Base-by-base conservation (phyloP, 2,329 filamentous ascomycete genomes). In the Xylaria sp. region DNA sequence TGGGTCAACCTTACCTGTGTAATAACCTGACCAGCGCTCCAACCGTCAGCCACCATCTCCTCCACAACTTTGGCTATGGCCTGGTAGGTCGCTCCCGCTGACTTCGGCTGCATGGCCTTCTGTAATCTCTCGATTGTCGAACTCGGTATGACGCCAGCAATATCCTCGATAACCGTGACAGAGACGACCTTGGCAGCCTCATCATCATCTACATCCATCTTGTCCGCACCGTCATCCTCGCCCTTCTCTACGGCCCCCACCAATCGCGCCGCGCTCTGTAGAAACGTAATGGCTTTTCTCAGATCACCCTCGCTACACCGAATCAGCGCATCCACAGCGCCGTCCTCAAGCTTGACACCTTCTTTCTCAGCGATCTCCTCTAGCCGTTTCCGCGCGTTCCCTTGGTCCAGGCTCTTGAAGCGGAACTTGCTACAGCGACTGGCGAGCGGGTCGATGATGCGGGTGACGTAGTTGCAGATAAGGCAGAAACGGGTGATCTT, bases 401-500 rank as follows among this genome's bases (percentile, higher is more conserved):
- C 89, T 76, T 94, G 92, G 79, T 98, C 95, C 72, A 99, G 84
- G 72, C 92, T 93, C 88, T 99, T 99, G 88, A 99, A 99, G 39
- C 96, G 88, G 80, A 99, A 99, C 82, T 99, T 99, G 81, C 91
- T 94, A 84, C 96, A 99, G 75, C 96, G 88, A 80, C 90, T 94
- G 1, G 96, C 96, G 25, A 99, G 84, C 7, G 96, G 97, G 79
- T 99, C 96, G 77, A 99, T 99, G 79, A 99, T 99, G 68, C 96
- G 87, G 3, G 96, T 98, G 55, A 99, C 96, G 77, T 99, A 99
- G 82, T 99, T 99, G 83, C 97, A 99, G 67, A 98, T 95, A 51
- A 99, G 86, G 79, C 96, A 98, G 81, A 99, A 99, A 15, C 96
- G 88, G 1, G 96, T 99, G 82, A 98, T 98, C 77, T 94, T 94